phyloP scores from a whole-genome alignment of 768 basidiomycete species.

The Russula olivacea region DNA sequence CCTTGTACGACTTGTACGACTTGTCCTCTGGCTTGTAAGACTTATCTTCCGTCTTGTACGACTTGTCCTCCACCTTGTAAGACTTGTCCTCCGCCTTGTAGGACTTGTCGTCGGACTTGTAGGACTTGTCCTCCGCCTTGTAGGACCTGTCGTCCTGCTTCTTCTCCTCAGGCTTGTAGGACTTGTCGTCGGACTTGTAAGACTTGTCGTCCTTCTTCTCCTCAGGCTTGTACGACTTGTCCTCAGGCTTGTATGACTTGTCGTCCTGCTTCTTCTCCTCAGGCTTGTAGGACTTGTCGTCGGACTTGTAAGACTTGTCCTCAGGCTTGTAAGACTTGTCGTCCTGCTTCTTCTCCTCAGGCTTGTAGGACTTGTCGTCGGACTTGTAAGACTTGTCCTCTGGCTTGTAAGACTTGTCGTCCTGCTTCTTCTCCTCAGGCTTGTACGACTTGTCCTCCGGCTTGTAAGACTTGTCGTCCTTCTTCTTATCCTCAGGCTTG shows the following conservation, averaged over 20 bases:
- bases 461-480: not conserved
- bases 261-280: too few relatives aligned
- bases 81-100: not conserved
- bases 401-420: not conserved
- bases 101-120: not conserved
- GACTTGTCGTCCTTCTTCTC: too few relatives aligned
- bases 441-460: slow-evolving; percentile 3
- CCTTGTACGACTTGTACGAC: too few relatives aligned
- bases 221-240: not conserved
- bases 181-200: not conserved
- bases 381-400: not conserved
- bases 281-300: not conserved
- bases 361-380: not conserved
- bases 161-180: not conserved
- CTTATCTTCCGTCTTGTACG: not conserved
- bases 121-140: not conserved
- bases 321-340: too few relatives aligned
- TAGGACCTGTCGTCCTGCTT: too few relatives aligned
- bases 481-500: not conserved
- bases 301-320: not conserved
- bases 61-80: not conserved
- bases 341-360: too few relatives aligned
- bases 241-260: too few relatives aligned
- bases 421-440: not conserved
- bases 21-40: too few relatives aligned